These are phyloP conservation scores for Otatea glauca DNA, from an alignment of 176 grass and related monocot species.

Conservation along the genomic window DNA sequence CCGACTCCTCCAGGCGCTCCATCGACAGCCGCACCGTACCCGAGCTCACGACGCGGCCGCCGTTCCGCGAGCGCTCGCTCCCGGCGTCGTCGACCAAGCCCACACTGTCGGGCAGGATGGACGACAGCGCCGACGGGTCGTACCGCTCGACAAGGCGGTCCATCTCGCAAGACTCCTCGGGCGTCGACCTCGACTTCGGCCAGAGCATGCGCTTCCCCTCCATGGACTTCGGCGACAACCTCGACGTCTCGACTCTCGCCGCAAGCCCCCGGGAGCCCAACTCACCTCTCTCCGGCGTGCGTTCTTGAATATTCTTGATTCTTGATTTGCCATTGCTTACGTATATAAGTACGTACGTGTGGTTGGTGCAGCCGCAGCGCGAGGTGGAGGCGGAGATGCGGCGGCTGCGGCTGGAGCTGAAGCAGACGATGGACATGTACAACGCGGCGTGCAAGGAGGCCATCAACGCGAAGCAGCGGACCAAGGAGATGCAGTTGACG, in stretches of 20 bases:
- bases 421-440: constrained; percentile 99
- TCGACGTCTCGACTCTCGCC: constrained; percentile 38
- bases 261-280: constrained; percentile 46
- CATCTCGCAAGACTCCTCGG: constrained; percentile 44
- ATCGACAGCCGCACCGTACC: constrained; percentile 37
- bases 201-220: constrained; percentile 52
- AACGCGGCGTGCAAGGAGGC: constrained; percentile 90
- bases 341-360: background rate
- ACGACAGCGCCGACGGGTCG: constrained; percentile 17
- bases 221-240: constrained; percentile 64
- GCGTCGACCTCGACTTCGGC: constrained; percentile 68
- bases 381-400: constrained; percentile 84
- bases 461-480: constrained; percentile 74
- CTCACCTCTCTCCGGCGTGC: constrained; percentile 57
- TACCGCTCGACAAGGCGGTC: constrained; percentile 38
- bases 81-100: constrained; percentile 16
- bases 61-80: constrained; percentile 66
- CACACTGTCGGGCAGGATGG: constrained; percentile 14
- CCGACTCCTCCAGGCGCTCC: constrained; percentile 34
- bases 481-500: constrained; percentile 70
- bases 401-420: constrained; percentile 77
- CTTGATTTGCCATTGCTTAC: background rate
- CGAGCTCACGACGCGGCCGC: constrained; percentile 58
- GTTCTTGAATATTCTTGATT: constrained; percentile 3
- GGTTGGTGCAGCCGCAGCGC: constrained; percentile 45